A percentile compares a stretch with the other conserved stretches of the same genome.
Conservation (phyloP, 2,329 filamentous ascomycete genomes). For the Akanthomyces lecanii region DNA sequence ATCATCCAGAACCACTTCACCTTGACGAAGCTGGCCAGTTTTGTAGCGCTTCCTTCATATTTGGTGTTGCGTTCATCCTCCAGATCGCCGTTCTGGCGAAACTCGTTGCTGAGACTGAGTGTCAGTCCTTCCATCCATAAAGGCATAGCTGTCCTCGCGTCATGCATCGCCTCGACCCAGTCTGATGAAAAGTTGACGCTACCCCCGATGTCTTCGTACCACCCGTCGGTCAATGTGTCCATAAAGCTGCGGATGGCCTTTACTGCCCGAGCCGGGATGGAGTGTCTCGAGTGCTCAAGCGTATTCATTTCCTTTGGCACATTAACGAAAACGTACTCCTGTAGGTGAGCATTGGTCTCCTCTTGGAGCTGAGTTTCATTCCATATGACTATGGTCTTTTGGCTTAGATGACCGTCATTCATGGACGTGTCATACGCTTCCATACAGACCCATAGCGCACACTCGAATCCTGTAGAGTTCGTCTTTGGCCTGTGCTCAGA, state of each 20-base stretch:
- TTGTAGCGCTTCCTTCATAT: conserved; percentile 29
- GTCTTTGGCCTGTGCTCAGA: conserved; percentile 23
- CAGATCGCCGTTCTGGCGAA: conserved; percentile 30
- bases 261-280: conserved; percentile 30
- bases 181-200: conserved; percentile 33
- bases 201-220: conserved; percentile 27
- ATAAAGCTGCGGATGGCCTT: conserved; percentile 30
- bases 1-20: conserved; percentile 36
- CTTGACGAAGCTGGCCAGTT: conserved; percentile 29
- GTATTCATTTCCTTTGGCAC: conserved; percentile 28
- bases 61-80: conserved; percentile 16
- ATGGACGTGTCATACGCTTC: conserved; percentile 29
- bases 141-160: conserved; percentile 28
- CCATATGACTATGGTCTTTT: conserved; percentile 26
- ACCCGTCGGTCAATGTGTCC: conserved; percentile 29
- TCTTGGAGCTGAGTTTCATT: conserved; percentile 27
- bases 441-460: conserved; percentile 36
- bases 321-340: conserved; percentile 31
- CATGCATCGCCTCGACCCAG: conserved; percentile 35
- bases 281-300: conserved; percentile 26
- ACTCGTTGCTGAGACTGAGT: conserved; percentile 33
- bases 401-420: conserved; percentile 26
- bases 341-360: conserved; percentile 24
- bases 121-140: conserved; percentile 32
- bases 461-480: conserved; percentile 27